Base-by-base conservation (phyloP, 129 eudicot species). In the Flaveria sonorensis region DNA sequence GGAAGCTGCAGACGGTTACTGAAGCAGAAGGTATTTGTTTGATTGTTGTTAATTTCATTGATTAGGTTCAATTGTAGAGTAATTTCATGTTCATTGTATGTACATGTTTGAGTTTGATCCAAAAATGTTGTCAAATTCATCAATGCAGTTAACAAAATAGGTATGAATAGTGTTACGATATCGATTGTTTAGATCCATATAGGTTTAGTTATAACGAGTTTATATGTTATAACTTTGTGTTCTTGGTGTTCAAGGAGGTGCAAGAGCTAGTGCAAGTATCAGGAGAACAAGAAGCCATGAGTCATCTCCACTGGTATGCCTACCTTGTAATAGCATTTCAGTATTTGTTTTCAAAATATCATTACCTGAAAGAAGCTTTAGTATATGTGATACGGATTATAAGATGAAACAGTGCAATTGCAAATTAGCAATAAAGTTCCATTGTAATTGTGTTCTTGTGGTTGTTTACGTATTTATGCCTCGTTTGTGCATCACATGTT, bases 1-100 rank as follows among this genome's bases (percentile, higher is more conserved):
- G 98, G 98, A 88, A 82, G 73, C 78, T 93, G 88, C 97, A 88
- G 74, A 88, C 92, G 1, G 97, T 87, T 51, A 43, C 83, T 48
- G 93, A 81, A 72, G 10, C 82, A 23, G 59, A 82, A 84, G 91
- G 92, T 88, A 61, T 8, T 9, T 20, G n/a, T 12, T 32, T 66
- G 53, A 18, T 51, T 46, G 24, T 18, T 12, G 32, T 32, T 65
- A 56, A 0, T 36, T 4, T 36, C 6, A 36, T 36, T 36, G 40
- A 36, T 36, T 36, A 36, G 40, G 6, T 36, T 36, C 7, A 36
- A 36, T 36, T 6, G 40, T 45, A 10, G 50, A 45, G 50, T 14
- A 45, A 45, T 36, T 59, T 21, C 11, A 43, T 15, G 12, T 74
- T 74, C 59, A 11, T 74, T 51, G 26, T 16, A 20, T 19, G 11